Base-by-base conservation (phyloP, 225 moss, liverwort and hornwort species). In the Sphagnum contortum region DNA sequence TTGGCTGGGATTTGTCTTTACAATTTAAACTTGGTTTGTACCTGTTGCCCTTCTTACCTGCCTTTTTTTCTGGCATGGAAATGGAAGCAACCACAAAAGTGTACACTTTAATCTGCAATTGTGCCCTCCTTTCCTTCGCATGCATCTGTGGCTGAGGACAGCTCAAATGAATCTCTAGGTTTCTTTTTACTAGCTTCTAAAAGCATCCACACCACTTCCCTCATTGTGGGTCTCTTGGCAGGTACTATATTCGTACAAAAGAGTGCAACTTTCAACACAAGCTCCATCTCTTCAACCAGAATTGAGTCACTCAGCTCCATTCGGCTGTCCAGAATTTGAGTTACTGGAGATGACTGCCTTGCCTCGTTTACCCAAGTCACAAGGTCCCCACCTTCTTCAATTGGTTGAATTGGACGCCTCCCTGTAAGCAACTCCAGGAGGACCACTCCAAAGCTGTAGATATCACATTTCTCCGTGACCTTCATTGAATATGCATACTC, bases 361-460 rank as follows among this genome's bases (percentile, higher is more conserved):
- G 29, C 29, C 29, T 29, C 29, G 1, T 64, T 64, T 29, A 50
- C 47, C 64, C 64, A 64, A 9, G 6, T 48, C 47, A 64, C 64
- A 29, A 64, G 51, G 13, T 64, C 64, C 2, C 12, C 13, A 8
- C 49, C 49, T 14, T 48, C 47, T 14, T 9, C 47, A 12, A 10
- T 29, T 9, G 61, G 10, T 12, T 48, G 61, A 48, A 4, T 45
- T 45, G 61, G 13, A 49, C 14, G 46, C 12, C 64, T 48, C 51
- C 64, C 64, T 8, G 48, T 64, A 47, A 64, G 50, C 11, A 64
- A 8, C 64, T 64, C 64, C 8, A 64, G 4, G 10, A 50, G 11
- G n/a, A 64, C 64, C 48, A 64, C 64, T 1, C 64, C 64, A 29
- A 49, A 64, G 49, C 47, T 64, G 64, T 48, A 64, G 0, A 64